phyloP scores from a whole-genome alignment of 441 rosid species.

The Gossypium davidsonii region DNA sequence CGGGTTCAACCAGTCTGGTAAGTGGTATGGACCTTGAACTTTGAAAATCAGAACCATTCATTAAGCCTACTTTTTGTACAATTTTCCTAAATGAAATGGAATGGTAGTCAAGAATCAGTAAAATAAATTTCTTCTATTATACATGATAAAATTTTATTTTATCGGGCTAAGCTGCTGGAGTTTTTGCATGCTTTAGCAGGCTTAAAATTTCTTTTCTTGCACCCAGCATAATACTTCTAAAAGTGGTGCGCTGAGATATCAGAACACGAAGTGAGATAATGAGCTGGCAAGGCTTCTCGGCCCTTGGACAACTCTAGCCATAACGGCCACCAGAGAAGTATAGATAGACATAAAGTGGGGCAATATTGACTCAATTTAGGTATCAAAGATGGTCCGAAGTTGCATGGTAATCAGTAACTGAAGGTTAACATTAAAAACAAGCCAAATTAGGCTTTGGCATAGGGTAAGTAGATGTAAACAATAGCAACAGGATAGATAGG shows the following conservation, averaged over 20 bases:
- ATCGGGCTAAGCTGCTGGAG: neutral
- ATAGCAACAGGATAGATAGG: slow-evolving; percentile 7
- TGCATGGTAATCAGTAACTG: neutral
- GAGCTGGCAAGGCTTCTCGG: neutral
- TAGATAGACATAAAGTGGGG: neutral
- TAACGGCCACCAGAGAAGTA: neutral
- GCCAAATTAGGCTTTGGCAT: neutral
- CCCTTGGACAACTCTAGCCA: neutral
- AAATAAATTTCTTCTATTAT: neutral
- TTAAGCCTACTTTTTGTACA: slow-evolving; percentile 4
- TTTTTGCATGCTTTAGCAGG: slow-evolving; percentile 6
- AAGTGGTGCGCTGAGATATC: neutral
- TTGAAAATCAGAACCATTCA: neutral
- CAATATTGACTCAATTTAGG: neutral
- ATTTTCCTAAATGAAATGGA: neutral
- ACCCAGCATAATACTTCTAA: neutral
- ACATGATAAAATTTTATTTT: neutral
- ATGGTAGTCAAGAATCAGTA: neutral
- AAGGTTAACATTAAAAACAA: neutral
- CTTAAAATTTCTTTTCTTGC: neutral
- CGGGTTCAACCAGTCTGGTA: neutral
- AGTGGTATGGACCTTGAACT: neutral
- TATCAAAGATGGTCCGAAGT: neutral
- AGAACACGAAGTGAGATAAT: neutral
- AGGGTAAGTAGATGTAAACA: neutral